Evolutionary conservation across 2,329 filamentous ascomycete genomes (phyloP).

Genomic region (Hymenoscyphus linearis): DNA sequence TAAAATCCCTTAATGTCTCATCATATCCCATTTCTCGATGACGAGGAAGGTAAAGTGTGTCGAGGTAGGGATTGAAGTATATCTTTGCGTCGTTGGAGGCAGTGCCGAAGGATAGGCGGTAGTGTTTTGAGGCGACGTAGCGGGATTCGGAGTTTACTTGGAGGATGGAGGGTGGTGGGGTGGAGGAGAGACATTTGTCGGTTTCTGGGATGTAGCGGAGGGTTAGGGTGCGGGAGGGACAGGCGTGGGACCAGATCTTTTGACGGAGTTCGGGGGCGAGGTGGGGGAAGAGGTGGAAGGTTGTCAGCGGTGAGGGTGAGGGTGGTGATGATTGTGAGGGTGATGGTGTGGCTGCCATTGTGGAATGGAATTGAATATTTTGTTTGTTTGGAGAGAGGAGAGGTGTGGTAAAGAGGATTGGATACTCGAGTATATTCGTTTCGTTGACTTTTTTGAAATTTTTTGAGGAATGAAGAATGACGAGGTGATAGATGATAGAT

Average conservation of each 20-base stretch:
- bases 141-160: constrained; percentile 40
- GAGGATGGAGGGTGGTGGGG: constrained; percentile 37
- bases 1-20: constrained; percentile 37
- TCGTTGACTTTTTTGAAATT: background rate
- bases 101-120: constrained; percentile 31
- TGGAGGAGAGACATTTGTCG: constrained; percentile 36
- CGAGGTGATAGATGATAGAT: background rate
- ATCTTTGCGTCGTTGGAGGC: background rate
- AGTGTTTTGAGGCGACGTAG: constrained; percentile 37
- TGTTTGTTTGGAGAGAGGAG: background rate
- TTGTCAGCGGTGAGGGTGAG: constrained; percentile 8
- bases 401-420: too few relatives aligned
- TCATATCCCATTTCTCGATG: constrained; percentile 33
- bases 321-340: too few relatives aligned
- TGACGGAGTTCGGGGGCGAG: constrained; percentile 29
- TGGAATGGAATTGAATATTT: too few relatives aligned
- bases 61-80: constrained; percentile 21
- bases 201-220: constrained; percentile 34
- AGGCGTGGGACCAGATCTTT: constrained; percentile 27
- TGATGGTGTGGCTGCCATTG: constrained; percentile 9
- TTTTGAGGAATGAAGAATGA: background rate
- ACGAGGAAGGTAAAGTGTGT: constrained; percentile 31
- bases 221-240: constrained; percentile 22
- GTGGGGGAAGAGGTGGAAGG: constrained; percentile 24
- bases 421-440: too few relatives aligned